phyloP scores from a whole-genome alignment of 306 rosid genomes.

The Glycine tomentella region DNA sequence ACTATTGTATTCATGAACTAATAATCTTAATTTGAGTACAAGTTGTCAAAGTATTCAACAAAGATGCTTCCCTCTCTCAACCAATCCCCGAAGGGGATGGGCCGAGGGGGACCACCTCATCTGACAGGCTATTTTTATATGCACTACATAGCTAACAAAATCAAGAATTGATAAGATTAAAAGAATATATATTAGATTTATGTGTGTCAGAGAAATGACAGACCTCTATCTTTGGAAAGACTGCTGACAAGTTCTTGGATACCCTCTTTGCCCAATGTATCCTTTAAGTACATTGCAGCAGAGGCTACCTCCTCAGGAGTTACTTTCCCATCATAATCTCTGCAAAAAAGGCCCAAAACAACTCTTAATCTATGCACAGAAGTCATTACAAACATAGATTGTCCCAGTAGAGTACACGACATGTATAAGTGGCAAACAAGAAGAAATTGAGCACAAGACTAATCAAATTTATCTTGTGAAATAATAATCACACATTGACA shows the following conservation, averaged over 20 bases:
- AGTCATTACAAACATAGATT: slow-evolving; percentile 18
- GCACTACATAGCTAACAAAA: too few relatives aligned
- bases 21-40: not conserved
- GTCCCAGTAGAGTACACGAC: slow-evolving; percentile 7
- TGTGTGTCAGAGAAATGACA: not conserved
- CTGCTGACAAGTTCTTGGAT: slow-evolving; percentile 87
- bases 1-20: slow-evolving; percentile 30
- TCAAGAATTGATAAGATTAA: too few relatives aligned
- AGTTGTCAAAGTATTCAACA: too few relatives aligned
- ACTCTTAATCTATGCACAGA: slow-evolving; percentile 12
- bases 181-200: too few relatives aligned
- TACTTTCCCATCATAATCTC: slow-evolving; percentile 97
- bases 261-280: slow-evolving; percentile 93
- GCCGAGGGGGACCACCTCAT: too few relatives aligned
- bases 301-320: slow-evolving; percentile 97
- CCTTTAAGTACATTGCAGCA: slow-evolving; percentile 89
- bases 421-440: slow-evolving; percentile 2
- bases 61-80: too few relatives aligned
- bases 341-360: slow-evolving; percentile 48
- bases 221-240: slow-evolving; percentile 92
- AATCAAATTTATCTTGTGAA: slow-evolving; percentile 28
- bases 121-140: too few relatives aligned
- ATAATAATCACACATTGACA: not conserved
- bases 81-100: too few relatives aligned
- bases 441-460: slow-evolving; percentile 13